Conservation (phyloP, 441 rosid species). For the Arabidopsis hybrid region DNA sequence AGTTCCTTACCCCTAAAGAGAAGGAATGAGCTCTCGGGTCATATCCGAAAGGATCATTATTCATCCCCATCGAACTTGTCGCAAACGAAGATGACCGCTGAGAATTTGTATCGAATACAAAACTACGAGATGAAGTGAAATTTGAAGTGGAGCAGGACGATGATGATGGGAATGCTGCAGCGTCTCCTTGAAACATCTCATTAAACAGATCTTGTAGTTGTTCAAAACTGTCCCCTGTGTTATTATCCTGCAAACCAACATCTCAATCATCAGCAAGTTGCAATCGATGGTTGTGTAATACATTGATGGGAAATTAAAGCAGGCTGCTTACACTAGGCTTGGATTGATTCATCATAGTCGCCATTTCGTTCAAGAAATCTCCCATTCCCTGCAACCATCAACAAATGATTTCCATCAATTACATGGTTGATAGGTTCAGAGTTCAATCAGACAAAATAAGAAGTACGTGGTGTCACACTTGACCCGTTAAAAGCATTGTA, state of each 20-base stretch:
- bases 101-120: constrained; percentile 46
- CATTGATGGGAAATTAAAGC: not conserved
- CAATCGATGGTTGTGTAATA: not conserved
- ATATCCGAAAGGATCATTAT: constrained; percentile 45
- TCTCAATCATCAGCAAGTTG: not conserved
- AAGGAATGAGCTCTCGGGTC: constrained; percentile 50
- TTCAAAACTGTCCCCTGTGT: constrained; percentile 63
- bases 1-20: constrained; percentile 64
- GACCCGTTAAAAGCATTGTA: not conserved
- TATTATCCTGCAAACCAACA: constrained; percentile 57
- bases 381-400: constrained; percentile 78
- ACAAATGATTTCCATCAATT: not conserved
- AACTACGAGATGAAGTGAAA: constrained; percentile 47
- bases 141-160: constrained; percentile 43
- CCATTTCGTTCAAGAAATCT: constrained; percentile 88
- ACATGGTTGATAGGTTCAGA: not conserved
- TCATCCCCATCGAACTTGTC: constrained; percentile 43
- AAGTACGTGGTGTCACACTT: too few relatives aligned
- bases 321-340: constrained; percentile 63
- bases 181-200: constrained; percentile 72
- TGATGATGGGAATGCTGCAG: constrained; percentile 46
- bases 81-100: constrained; percentile 38
- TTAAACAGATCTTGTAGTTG: constrained; percentile 71
- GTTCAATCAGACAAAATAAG: too few relatives aligned
- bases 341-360: constrained; percentile 77